phyloP scores from a whole-genome alignment of 768 basidiomycete genomes.

The Lanmaoa pseudosensibilis region DNA sequence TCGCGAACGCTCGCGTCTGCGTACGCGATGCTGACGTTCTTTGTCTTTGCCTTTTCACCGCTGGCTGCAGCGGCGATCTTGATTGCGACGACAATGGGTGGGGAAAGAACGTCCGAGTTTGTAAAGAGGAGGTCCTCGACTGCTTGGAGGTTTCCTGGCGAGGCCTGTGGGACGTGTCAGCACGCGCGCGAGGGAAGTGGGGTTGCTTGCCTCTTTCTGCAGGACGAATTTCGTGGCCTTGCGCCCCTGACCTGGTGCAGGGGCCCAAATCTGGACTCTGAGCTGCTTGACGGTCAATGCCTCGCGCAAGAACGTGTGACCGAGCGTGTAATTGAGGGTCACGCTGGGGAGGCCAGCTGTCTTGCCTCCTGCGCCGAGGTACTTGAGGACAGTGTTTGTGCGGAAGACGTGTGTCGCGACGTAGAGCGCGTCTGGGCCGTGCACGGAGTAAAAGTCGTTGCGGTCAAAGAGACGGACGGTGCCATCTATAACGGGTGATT shows the following conservation, averaged over 20 bases:
- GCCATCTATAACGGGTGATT: constrained; percentile 70
- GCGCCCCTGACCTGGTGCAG: constrained; percentile 72
- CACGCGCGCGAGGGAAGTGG: neutral
- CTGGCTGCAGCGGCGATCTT: constrained; percentile 62
- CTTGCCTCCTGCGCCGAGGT: constrained; percentile 69
- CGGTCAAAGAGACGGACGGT: constrained; percentile 88
- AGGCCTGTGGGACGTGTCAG: constrained; percentile 53
- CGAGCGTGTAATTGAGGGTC: constrained; percentile 70
- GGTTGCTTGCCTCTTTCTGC: constrained; percentile 67
- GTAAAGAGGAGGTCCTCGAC: constrained; percentile 86
- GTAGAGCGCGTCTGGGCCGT: constrained; percentile 86
- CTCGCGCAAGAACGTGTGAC: constrained; percentile 81
- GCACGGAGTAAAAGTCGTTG: constrained; percentile 81
- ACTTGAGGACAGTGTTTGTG: constrained; percentile 91
- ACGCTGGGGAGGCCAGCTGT: constrained; percentile 71
- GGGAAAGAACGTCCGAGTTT: constrained; percentile 73
- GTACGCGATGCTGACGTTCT: constrained; percentile 84
- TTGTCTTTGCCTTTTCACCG: constrained; percentile 58
- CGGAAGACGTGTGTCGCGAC: constrained; percentile 81
- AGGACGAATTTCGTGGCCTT: constrained; percentile 73
- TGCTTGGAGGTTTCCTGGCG: constrained; percentile 67
- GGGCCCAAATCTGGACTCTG: constrained; percentile 86
- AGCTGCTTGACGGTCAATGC: constrained; percentile 89
- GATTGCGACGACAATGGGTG: constrained; percentile 89
- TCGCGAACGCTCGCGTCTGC: constrained; percentile 85